Base-by-base conservation (phyloP, 768 basidiomycete species). In the Amanita phalloides region DNA sequence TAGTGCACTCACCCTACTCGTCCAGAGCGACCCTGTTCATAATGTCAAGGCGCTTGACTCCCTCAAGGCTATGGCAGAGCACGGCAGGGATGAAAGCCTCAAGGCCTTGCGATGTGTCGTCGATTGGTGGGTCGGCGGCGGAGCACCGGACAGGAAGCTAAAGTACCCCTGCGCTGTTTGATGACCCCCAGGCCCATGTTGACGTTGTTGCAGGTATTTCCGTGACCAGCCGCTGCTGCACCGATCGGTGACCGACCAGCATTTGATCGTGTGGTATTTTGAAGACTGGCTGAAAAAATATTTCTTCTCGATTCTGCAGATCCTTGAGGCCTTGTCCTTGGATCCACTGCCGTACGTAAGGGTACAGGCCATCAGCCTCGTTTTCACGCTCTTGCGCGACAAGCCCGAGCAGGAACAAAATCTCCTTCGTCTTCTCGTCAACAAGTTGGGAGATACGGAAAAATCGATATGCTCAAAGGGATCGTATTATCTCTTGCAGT, bases 321-420 rank as follows among this genome's bases (percentile, higher is more conserved):
- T 89, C 36, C 79, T 97, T 14, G 95, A 99, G 78, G 77, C 76
- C 2, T 75, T 94, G 45, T 84, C 88, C 0, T 74, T 89, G 49
- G 94, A 98, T 63, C 82, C 90, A 0, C 74, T 97, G 3, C 75
- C 84, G 2, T 97, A 94, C 59, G 84, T 96, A 52, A 84, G 93
- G 35, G 93, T 78, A 0, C 93, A 95, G 66, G 74, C 87, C 0
- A 75, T 96, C 51, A 77, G 75, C 23, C 74, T 94, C 35, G 80
- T 93, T 33, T 81, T 77, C 64, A 84, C 80, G 26, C 79, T 98
- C 4, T 79, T 99, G 9, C 78, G 80, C 30, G 86, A 86, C 54
- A 93, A 92, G 59, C 92, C 95, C 0, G 96, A 99, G 64, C 96
- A 99, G 64, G 96, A 98, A 63, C 92, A 97, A 61, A 99, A 99